phyloP scores from a whole-genome alignment of 1,139 yeast genomes.

The Spencermartinsiella ligniputridi region DNA sequence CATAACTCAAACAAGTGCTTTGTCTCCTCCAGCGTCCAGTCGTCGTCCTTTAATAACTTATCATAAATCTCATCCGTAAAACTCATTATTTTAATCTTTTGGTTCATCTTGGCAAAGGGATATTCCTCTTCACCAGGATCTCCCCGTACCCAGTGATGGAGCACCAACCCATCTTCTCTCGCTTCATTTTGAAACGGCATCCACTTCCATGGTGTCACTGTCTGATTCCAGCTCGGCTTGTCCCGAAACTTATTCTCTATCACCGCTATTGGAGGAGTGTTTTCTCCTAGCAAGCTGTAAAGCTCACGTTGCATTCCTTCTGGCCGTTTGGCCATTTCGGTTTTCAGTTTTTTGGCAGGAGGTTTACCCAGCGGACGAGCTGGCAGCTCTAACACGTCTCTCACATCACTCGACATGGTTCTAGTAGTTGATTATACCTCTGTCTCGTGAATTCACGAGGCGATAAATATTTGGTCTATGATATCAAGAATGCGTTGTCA shows the following conservation, averaged over 20 bases:
- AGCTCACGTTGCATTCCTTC: slow-evolving; percentile 91
- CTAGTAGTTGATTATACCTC: no score
- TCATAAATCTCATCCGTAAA: slow-evolving; percentile 66
- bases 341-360: slow-evolving; percentile 19
- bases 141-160: slow-evolving; percentile 88
- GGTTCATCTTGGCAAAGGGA: slow-evolving; percentile 71
- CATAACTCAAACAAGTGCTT: slow-evolving; percentile 69
- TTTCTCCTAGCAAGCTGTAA: slow-evolving; percentile 83
- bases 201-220: slow-evolving; percentile 80
- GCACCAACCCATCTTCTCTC: slow-evolving; percentile 44
- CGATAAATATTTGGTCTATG: background rate
- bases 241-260: slow-evolving; percentile 56
- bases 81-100: slow-evolving; percentile 62
- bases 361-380: slow-evolving; percentile 25
- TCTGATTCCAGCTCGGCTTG: slow-evolving; percentile 53
- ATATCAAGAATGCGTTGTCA: background rate
- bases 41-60: slow-evolving; percentile 32
- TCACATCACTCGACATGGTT: slow-evolving; percentile 51
- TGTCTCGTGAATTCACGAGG: background rate
- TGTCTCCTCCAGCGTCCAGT: slow-evolving; percentile 80
- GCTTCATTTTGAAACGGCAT: slow-evolving; percentile 56
- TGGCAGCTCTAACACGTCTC: slow-evolving; percentile 71
- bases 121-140: slow-evolving; percentile 49
- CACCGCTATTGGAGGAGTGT: slow-evolving; percentile 77
- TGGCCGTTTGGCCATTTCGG: slow-evolving; percentile 13